Evolutionary conservation across 1,284 basidiomycete genomes (phyloP), one percentile per base, ranked within the genome.

Genomic region (Ceratobasidium papillatum): DNA sequence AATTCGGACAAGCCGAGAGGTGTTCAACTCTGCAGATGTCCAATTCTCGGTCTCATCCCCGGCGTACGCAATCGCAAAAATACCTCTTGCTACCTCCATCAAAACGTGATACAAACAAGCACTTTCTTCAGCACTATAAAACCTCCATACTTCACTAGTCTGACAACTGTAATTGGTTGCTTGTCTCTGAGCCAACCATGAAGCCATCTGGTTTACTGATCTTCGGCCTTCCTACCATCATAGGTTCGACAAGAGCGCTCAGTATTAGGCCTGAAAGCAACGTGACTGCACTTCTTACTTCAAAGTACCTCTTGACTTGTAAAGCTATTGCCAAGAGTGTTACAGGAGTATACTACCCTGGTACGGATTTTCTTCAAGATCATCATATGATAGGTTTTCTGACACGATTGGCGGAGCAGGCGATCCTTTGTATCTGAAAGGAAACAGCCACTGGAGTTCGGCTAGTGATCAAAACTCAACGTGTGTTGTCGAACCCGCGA

Each of bases 361-460:
- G 56, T 59, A 9, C 17, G 34, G 3, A 11, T 19, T 14, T 59
- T 22, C n/a, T 7, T 59, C 49, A 7, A 5, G 5, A 38, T 3
- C 19, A n/a, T 8, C 11, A 14, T 36, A 17, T 36, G 19, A 2
- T 34, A 1, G 14, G 3, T 19, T 9, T 22, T 5, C 32, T 59
- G 32, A 38, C 14, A 17, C 7, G 14, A 36, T 22, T n/a, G 22
- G 5, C 19, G 32, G 12, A 59, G 17, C 12, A 59, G 56, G 34
- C 12, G 43, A 72, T 43, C 69, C 69, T n/a, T 30, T 62, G 9
- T 72, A 61, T n/a, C 1, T 51, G 12, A 72, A 61, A 36, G 69
- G 69, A 27, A 72, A 59, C n/a, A 61, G 45, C 17, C 69, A 72
- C 43, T 72, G 69, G 69, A 3, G 56, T 34, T 72, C 69, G 17